Evolutionary conservation across 768 basidiomycete species (phyloP), one percentile per base, ranked within the genome.

Genomic region (Pisolithus orientalis): DNA sequence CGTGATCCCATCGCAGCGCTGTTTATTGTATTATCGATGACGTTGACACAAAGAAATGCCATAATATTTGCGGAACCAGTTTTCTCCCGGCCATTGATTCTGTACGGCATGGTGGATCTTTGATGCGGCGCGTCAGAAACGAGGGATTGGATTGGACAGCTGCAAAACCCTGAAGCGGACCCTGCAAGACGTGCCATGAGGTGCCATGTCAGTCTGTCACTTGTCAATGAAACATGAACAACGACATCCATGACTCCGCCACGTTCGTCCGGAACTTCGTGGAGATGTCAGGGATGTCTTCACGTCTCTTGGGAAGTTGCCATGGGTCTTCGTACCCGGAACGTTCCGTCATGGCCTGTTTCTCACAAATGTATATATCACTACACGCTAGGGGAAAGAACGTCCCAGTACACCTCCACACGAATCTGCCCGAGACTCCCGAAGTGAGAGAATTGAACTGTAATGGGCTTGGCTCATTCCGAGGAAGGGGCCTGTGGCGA

Each of bases 361-460:
- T 32, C 21, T 27, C 40, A 53, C 51, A 52, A 34, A 34, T 14
- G 25, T 44, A 51, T 14, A 32, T 32, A 39, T 46, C 44, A 24
- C 49, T 44, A 28, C 49, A 56, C 54, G 60, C 53, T 54, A 55
- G 46, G 45, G 44, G 21, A 52, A 42, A 39, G 24, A 61, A 64
- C 64, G 54, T 8, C 27, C 14, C 24, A 38, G 55, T 54, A 44
- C 32, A 44, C 29, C 48, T 43, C 9, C 46, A 25, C n/a, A 13
- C 39, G 32, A 34, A 11, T 11, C 34, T 34, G 34, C 34, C 34
- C 34, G 34, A 34, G 34, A 13, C 11, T 5, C 34, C 34, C 34
- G 34, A 34, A 34, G 34, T 34, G 34, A 34, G 11, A 14, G 13
- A 34, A 34, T 34, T 13, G 5, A 34, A 34, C 34, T 34, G 34